These are phyloP conservation scores for Kregervanrija delftensis DNA, from an alignment of 805 yeast genomes.

Conservation along the genomic window DNA sequence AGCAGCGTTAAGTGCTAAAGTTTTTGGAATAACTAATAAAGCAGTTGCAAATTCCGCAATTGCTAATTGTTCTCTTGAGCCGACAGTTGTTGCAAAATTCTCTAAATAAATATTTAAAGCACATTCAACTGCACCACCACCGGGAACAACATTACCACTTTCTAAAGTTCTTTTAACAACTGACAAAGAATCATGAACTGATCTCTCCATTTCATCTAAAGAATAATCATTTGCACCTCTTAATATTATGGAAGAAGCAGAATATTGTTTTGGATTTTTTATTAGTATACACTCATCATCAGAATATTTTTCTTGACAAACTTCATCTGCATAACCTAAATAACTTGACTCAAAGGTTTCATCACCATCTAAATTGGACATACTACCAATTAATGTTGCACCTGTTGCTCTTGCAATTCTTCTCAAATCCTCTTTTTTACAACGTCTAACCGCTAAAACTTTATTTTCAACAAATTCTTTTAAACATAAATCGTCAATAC, in stretches of 20 bases:
- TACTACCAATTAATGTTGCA: conserved; percentile 77
- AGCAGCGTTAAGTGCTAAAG: conserved; percentile 95
- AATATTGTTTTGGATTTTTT: conserved; percentile 85
- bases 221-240: conserved; percentile 96
- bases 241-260: conserved; percentile 83
- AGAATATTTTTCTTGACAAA: conserved; percentile 80
- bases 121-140: conserved; percentile 99
- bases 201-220: conserved; percentile 97
- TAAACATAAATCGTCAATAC: conserved; percentile 87
- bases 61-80: conserved; percentile 95
- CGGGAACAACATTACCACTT: conserved; percentile 92
- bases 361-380: conserved; percentile 94
- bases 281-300: conserved; percentile 96
- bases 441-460: conserved; percentile 93
- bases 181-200: conserved; percentile 86
- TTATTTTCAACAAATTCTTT: conserved; percentile 88
- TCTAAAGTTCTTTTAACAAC: conserved; percentile 96
- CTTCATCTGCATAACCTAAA: conserved; percentile 87
- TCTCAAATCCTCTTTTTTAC: conserved; percentile 92
- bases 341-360: conserved; percentile 82
- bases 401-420: conserved; percentile 98
- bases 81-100: conserved; percentile 95
- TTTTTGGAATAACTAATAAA: conserved; percentile 87
- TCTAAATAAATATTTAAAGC: conserved; percentile 93
- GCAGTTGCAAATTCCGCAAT: conserved; percentile 96